These are phyloP conservation scores for Pythium sp. DNA, from an alignment of 352 stramenopile species.

Conservation along the genomic window DNA sequence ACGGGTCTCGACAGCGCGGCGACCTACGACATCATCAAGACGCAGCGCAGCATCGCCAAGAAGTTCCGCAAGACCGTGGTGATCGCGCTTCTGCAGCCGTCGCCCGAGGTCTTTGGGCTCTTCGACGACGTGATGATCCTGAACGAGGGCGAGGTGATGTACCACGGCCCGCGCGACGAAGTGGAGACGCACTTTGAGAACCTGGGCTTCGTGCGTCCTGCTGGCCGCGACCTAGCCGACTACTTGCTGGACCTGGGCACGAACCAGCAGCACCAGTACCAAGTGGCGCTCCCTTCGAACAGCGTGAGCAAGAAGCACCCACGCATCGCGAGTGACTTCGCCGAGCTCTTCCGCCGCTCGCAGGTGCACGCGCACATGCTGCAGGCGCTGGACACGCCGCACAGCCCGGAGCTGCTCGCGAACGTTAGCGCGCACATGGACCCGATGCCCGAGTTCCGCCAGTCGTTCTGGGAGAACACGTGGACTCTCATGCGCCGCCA, in stretches of 20 bases:
- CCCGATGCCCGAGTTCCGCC: conserved; percentile 25
- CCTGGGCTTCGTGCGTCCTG: conserved; percentile 21
- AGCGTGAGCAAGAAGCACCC: neutral
- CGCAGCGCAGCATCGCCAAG: conserved; percentile 47
- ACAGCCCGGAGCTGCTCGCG: neutral
- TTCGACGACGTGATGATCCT: conserved; percentile 91
- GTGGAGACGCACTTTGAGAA: conserved; percentile 22
- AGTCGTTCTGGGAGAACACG: conserved; percentile 18
- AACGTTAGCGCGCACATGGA: conserved; percentile 50
- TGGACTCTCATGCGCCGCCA: conserved; percentile 15
- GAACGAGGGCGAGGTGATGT: conserved; percentile 25
- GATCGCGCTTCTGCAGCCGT: conserved; percentile 77
- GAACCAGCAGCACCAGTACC: conserved; percentile 20
- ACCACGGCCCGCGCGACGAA: conserved; percentile 20
- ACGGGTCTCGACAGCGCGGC: conserved; percentile 90
- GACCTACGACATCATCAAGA: conserved; percentile 88
- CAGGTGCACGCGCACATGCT: conserved; percentile 45
- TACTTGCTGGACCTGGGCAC: conserved; percentile 28
- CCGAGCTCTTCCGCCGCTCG: conserved; percentile 14
- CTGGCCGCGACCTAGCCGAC: conserved; percentile 21
- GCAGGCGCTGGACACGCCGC: neutral
- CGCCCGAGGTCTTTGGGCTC: conserved; percentile 84
- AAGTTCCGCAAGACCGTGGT: conserved; percentile 30
- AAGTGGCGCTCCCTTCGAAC: neutral
- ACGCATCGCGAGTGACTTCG: conserved; percentile 16